Conservation (phyloP, 805 yeast species). For the Starmerella stellata region DNA sequence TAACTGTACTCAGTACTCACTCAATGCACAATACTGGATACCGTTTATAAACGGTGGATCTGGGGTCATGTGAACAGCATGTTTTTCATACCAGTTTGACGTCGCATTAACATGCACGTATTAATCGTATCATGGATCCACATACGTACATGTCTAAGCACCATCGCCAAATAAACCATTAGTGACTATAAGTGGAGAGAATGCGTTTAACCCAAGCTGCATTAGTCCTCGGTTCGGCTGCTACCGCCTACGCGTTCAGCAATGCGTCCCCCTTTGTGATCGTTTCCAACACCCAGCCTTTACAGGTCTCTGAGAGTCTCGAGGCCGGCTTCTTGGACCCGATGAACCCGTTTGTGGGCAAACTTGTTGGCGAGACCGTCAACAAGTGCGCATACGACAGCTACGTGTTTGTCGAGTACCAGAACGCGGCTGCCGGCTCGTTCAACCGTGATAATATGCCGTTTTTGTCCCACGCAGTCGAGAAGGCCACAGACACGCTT, state of each 20-base stretch:
- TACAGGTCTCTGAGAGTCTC: neutral
- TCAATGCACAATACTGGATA: no score
- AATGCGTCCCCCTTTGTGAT: constrained; percentile 14
- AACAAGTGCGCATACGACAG: constrained; percentile 35
- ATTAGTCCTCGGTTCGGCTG: neutral
- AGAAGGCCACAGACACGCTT: constrained; percentile 12
- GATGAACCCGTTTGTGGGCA: constrained; percentile 4
- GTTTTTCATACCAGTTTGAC: no score
- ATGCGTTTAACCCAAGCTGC: neutral
- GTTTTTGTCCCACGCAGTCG: constrained; percentile 14
- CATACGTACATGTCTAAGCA: no score
- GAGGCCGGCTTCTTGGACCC: constrained; percentile 1
- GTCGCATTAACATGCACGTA: no score
- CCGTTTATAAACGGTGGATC: no score
- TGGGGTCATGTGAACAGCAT: no score
- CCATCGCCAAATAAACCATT: neutral
- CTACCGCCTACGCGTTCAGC: constrained; percentile 6
- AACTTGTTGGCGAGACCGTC: constrained; percentile 9
- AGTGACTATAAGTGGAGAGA: neutral
- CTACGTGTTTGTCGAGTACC: constrained; percentile 37
- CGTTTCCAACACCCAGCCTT: constrained; percentile 6
- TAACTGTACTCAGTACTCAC: no score
- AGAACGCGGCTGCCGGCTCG: constrained; percentile 34
- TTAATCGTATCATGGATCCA: no score
- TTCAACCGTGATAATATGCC: constrained; percentile 19